Conservation (phyloP, 2,329 filamentous ascomycete genomes). For the Fusarium sp. region DNA sequence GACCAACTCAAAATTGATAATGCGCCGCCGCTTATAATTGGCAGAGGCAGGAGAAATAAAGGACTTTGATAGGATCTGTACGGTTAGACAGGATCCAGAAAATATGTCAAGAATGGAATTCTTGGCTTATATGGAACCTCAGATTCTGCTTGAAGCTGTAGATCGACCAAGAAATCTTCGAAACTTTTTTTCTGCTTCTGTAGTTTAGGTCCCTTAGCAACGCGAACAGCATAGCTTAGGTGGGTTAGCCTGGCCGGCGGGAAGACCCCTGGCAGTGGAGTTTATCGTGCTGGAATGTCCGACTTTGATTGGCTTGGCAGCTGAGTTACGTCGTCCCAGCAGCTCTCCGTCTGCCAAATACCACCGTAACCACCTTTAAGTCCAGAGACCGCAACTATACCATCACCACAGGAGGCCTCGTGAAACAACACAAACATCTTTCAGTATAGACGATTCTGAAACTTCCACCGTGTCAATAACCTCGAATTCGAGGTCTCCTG, state of each 20-base stretch:
- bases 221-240: slow-evolving; percentile 23
- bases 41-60: neutral
- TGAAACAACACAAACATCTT: slow-evolving; percentile 10
- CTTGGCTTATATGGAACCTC: slow-evolving; percentile 6
- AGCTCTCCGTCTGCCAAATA: slow-evolving; percentile 38
- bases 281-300: slow-evolving; percentile 39
- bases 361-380: slow-evolving; percentile 28
- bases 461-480: neutral
- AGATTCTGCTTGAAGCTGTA: slow-evolving; percentile 30
- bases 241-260: slow-evolving; percentile 37
- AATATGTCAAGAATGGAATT: neutral
- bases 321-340: slow-evolving; percentile 40
- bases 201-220: slow-evolving; percentile 30
- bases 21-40: slow-evolving; percentile 6
- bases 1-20: slow-evolving; percentile 16
- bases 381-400: slow-evolving; percentile 33
- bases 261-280: slow-evolving; percentile 44
- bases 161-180: slow-evolving; percentile 14
- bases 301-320: slow-evolving; percentile 45
- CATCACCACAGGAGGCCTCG: slow-evolving; percentile 16
- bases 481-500: slow-evolving; percentile 10
- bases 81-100: neutral
- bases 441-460: neutral
- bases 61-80: too few relatives aligned
- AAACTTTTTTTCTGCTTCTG: slow-evolving; percentile 46